Base-by-base conservation (phyloP, 2,329 filamentous ascomycete species). In the Paradendryphiella salina region DNA sequence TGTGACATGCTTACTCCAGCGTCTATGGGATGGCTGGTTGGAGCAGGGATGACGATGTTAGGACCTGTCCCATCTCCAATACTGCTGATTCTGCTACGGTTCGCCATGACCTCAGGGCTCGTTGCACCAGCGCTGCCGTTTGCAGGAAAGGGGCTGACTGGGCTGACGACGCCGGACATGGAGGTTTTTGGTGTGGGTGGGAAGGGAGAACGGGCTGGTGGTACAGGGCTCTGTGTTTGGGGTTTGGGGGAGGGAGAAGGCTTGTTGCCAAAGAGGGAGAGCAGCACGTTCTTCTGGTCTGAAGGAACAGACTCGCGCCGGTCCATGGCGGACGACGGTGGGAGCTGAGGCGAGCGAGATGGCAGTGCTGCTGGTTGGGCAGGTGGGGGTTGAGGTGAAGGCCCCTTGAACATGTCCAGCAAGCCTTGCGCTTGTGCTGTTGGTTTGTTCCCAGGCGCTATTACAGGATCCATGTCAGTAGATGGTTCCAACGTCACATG, bases 161-260 rank as follows among this genome's bases (percentile, higher is more conserved):
- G 72, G 49, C 72, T 74, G 21, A 70, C 68, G 14, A 74, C 31
- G 15, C 70, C 70, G n/a, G 71, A 72, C 55, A 69, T 61, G 4
- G 54, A 42, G 8, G 49, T 65, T 42, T 69, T 69, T 1, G 68
- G 68, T 15, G 65, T 67, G 0, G 66, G 66, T 5, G 66, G 63
- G 6, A 65, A 62, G 1, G 67, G 59, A 1, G 53, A 60, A 3
- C 58, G 55, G 4, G 52, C 44, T 21, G 58, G 53, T 9, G 63
- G 57, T 1, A 61, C 23, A 0, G 67, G 63, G 26, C 58, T 63
- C n/a, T 57, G 60, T 13, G 50, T 46, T 46, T 50, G 28, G 28
- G 39, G 54, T 15, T 52, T 50, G 32, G 50, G 56, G 1, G 61
- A 40, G 13, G 59, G 47, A 3, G 57, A 52, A 1, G 55, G 44